Evolutionary conservation across 495 filamentous ascomycete genomes (phyloP).

Genomic region (Hypoxylon perforatum): DNA sequence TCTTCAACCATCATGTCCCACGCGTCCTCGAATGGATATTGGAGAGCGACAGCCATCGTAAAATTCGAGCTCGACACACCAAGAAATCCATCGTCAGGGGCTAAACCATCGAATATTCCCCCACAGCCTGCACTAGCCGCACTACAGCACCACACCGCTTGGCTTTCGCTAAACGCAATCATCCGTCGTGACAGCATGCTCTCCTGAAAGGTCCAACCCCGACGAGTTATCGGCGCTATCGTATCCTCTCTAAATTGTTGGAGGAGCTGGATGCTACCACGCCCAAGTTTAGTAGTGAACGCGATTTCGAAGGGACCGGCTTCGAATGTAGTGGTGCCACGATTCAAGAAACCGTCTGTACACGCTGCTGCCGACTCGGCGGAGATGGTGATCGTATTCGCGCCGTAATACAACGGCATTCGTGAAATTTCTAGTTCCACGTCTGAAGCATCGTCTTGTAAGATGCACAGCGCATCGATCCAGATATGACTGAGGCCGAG

Average conservation of each 20-base stretch:
- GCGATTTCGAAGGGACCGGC: background rate
- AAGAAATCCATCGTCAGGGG: background rate
- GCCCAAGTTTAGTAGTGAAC: background rate
- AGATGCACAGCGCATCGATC: conserved; percentile 14
- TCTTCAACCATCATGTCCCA: background rate
- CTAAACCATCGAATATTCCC: background rate
- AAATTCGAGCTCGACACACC: background rate
- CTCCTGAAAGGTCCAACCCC: background rate
- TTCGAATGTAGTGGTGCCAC: background rate
- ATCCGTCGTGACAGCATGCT: background rate
- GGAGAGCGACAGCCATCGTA: background rate
- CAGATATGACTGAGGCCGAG: conserved; percentile 4
- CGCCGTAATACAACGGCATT: background rate
- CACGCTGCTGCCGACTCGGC: background rate
- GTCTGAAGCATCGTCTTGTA: conserved; percentile 8
- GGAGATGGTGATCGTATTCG: background rate
- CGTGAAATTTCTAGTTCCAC: background rate
- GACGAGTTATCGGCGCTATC: background rate
- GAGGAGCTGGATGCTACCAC: background rate
- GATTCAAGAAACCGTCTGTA: background rate
- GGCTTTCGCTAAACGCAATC: background rate
- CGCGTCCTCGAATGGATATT: background rate
- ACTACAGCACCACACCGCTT: background rate
- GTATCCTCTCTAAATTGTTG: background rate
- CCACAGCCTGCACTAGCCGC: background rate